phyloP scores from a whole-genome alignment of 2,329 filamentous ascomycete species.

The Coleophoma crateriformis region DNA sequence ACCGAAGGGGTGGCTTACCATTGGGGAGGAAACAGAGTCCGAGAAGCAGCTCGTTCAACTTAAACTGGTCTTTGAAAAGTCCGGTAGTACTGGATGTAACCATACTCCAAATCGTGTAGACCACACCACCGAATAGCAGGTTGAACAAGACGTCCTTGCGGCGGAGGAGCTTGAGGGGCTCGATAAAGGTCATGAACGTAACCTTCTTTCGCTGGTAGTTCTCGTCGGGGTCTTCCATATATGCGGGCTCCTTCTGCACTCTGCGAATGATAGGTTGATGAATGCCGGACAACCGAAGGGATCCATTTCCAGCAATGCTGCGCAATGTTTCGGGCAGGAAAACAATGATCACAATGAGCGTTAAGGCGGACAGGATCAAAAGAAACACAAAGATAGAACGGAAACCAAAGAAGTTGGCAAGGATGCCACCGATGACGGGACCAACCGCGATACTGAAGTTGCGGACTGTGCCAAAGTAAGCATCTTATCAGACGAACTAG shows the following conservation, averaged over 20 bases:
- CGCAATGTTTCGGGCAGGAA: slow-evolving; percentile 36
- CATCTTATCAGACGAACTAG: not conserved
- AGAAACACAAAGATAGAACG: slow-evolving; percentile 36
- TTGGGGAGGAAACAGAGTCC: slow-evolving; percentile 36
- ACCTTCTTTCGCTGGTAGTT: slow-evolving; percentile 19
- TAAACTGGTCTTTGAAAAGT: slow-evolving; percentile 31
- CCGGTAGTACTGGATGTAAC: slow-evolving; percentile 37
- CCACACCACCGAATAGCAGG: slow-evolving; percentile 35
- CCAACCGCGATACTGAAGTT: slow-evolving; percentile 38
- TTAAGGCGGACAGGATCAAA: slow-evolving; percentile 27
- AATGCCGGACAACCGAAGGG: slow-evolving; percentile 30
- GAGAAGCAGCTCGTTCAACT: slow-evolving; percentile 32
- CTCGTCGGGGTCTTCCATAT: slow-evolving; percentile 2
- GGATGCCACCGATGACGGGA: slow-evolving; percentile 34
- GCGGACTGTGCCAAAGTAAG: slow-evolving; percentile 21
- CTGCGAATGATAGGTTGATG: slow-evolving; percentile 33
- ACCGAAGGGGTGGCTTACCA: slow-evolving; percentile 12
- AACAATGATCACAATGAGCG: slow-evolving; percentile 30
- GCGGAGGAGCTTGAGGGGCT: slow-evolving; percentile 33
- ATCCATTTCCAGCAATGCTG: slow-evolving; percentile 32
- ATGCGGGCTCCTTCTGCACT: slow-evolving; percentile 10
- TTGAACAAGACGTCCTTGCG: slow-evolving; percentile 40
- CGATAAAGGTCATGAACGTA: slow-evolving; percentile 27
- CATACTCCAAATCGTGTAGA: slow-evolving; percentile 44
- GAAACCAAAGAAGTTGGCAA: slow-evolving; percentile 29